A percentile compares a stretch with the other conserved stretches of the same genome.
phyloP scores from a whole-genome alignment of 225 moss, liverwort and hornwort species.

The Takakia lepidozioides region DNA sequence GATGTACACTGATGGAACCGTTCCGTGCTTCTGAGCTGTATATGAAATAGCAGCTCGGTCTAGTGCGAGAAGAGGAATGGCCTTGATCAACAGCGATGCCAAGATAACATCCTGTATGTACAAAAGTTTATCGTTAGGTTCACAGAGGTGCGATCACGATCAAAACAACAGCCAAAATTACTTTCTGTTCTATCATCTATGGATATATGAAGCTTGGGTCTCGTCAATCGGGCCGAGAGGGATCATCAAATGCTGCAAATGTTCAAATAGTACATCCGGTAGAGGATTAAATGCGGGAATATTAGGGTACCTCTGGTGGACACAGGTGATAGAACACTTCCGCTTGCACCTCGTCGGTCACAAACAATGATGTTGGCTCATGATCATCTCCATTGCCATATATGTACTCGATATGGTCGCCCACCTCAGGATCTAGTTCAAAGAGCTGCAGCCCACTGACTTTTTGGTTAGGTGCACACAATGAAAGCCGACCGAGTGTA shows the following conservation, averaged over 20 bases:
- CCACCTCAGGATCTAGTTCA: conserved; percentile 32
- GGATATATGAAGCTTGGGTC: no score
- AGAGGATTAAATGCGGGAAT: no score
- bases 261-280: no score
- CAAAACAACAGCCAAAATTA: background rate
- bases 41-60: conserved; percentile 27
- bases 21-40: conserved; percentile 19
- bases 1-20: conserved; percentile 31
- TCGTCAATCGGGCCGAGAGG: no score
- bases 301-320: conserved; percentile 23
- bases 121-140: background rate
- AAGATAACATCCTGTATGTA: conserved; percentile 34
- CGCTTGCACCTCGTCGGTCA: conserved; percentile 30
- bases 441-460: conserved; percentile 32
- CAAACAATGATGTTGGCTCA: conserved; percentile 30
- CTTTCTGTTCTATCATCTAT: no score
- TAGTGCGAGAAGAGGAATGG: conserved; percentile 25
- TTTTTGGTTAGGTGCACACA: no score
- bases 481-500: no score
- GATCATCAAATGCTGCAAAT: no score
- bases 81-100: conserved; percentile 25
- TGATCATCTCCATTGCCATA: conserved; percentile 28
- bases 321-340: conserved; percentile 32
- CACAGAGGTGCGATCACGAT: background rate
- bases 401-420: conserved; percentile 30